phyloP scores from a whole-genome alignment of 2,329 filamentous ascomycete species.

The Nemania sp. region DNA sequence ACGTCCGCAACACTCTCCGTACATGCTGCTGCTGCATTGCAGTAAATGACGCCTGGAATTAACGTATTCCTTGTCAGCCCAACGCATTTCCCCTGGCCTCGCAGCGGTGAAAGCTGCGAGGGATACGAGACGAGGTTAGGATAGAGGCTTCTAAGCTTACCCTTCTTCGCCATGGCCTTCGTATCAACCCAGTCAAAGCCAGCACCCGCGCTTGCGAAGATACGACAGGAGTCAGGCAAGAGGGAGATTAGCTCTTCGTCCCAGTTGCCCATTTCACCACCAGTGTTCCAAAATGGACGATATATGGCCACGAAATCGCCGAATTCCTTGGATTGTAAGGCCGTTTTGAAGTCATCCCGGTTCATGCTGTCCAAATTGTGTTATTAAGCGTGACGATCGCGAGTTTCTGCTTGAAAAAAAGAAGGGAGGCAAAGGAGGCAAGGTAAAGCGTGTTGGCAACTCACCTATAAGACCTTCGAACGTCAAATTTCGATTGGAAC shows the following conservation, averaged over 20 bases:
- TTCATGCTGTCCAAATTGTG: conserved; percentile 32
- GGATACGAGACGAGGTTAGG: background rate
- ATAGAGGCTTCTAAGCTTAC: background rate
- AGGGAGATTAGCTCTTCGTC: conserved; percentile 68
- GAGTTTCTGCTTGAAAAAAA: background rate
- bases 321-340: conserved; percentile 31
- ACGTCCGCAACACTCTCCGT: conserved; percentile 67
- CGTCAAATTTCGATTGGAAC: conserved; percentile 37
- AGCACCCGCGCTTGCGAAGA: conserved; percentile 71
- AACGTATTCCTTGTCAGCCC: background rate
- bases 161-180: conserved; percentile 40
- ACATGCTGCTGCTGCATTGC: conserved; percentile 68
- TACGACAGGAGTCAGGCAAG: conserved; percentile 64
- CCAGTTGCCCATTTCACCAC: conserved; percentile 74
- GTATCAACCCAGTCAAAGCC: conserved; percentile 74
- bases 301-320: conserved; percentile 60
- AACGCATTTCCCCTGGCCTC: background rate
- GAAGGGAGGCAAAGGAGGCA: background rate
- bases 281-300: conserved; percentile 73
- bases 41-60: conserved; percentile 64
- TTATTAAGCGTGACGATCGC: background rate
- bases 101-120: background rate
- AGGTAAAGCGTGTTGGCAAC: background rate
- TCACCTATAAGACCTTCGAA: conserved; percentile 35
- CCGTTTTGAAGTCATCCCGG: conserved; percentile 36